Evolutionary conservation across 768 basidiomycete species (phyloP).

Genomic region (Russula lepida): DNA sequence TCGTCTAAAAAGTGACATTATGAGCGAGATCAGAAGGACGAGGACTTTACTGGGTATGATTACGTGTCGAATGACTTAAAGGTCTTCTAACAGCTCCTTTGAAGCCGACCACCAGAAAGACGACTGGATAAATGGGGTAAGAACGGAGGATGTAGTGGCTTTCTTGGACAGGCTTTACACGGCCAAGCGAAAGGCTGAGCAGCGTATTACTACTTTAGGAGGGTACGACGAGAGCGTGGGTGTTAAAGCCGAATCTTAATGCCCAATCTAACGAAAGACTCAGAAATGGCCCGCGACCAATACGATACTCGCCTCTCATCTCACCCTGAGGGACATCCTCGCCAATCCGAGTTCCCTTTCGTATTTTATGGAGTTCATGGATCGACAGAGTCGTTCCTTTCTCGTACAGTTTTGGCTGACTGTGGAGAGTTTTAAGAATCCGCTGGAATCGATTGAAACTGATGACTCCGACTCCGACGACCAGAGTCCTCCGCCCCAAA

Average conservation of each 20-base stretch:
- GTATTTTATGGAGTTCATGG: conserved; percentile 99
- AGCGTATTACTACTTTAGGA: conserved; percentile 73
- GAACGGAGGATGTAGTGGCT: conserved; percentile 75
- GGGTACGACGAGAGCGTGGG: conserved; percentile 58
- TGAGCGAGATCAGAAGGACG: conserved; percentile 83
- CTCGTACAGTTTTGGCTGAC: conserved; percentile 97
- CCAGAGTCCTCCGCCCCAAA: conserved; percentile 45
- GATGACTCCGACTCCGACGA: conserved; percentile 50
- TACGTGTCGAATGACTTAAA: neutral
- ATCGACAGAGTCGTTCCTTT: conserved; percentile 72
- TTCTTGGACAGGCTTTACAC: conserved; percentile 84
- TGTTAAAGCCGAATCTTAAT: neutral
- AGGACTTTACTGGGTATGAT: conserved; percentile 57
- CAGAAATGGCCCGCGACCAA: conserved; percentile 34
- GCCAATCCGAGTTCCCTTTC: conserved; percentile 84
- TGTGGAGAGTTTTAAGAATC: conserved; percentile 96
- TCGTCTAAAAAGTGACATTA: conserved; percentile 84
- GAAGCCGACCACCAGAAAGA: conserved; percentile 79
- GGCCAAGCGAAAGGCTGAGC: conserved; percentile 81
- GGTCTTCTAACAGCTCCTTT: neutral
- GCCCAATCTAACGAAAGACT: neutral
- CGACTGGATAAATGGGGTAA: conserved; percentile 82
- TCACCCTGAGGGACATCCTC: conserved; percentile 71
- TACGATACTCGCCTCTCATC: conserved; percentile 37
- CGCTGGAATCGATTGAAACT: conserved; percentile 72